Conservation (phyloP, 2,329 filamentous ascomycete genomes). For the Phialophora chinensis region DNA sequence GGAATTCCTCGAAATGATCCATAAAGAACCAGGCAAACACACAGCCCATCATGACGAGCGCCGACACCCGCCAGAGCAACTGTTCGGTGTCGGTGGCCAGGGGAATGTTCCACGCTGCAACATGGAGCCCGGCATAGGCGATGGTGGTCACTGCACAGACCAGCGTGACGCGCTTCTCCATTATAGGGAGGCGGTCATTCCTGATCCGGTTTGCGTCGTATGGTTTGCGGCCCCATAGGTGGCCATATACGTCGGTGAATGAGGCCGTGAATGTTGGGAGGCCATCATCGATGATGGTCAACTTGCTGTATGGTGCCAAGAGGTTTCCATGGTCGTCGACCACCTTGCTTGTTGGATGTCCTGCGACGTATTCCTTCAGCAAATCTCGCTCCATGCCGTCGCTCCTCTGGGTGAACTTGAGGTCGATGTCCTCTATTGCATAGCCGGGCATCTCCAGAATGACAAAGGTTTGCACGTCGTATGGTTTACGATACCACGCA, state of each 20-base stretch:
- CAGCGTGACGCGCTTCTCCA: conserved; percentile 25
- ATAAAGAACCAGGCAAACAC: conserved; percentile 22
- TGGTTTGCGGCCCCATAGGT: conserved; percentile 14
- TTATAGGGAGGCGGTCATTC: conserved; percentile 16
- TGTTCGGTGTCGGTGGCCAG: conserved; percentile 40
- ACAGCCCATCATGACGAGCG: conserved; percentile 20
- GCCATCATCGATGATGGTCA: conserved; percentile 25
- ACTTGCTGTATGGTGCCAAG: conserved; percentile 21
- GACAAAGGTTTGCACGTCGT: conserved; percentile 34
- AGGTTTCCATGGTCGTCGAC: conserved; percentile 12
- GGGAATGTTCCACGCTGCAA: conserved; percentile 40
- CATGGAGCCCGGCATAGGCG: conserved; percentile 38
- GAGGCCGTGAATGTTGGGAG: conserved; percentile 16
- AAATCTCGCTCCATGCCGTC: conserved; percentile 18
- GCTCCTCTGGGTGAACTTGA: conserved; percentile 8
- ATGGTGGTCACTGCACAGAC: conserved; percentile 25
- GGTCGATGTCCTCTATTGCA: conserved; percentile 24
- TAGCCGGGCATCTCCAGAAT: conserved; percentile 10
- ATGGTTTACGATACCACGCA: conserved; percentile 37
- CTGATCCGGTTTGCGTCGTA: conserved; percentile 25
- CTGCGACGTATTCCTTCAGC: conserved; percentile 24
- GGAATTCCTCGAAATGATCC: conserved; percentile 20
- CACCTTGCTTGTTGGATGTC: conserved; percentile 15
- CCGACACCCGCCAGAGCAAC: conserved; percentile 34
- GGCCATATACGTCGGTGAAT: conserved; percentile 18